Evolutionary conservation across 2,329 filamentous ascomycete genomes (phyloP), one percentile per base, ranked within the genome.

Genomic region (Exophiala dermatitidis): DNA sequence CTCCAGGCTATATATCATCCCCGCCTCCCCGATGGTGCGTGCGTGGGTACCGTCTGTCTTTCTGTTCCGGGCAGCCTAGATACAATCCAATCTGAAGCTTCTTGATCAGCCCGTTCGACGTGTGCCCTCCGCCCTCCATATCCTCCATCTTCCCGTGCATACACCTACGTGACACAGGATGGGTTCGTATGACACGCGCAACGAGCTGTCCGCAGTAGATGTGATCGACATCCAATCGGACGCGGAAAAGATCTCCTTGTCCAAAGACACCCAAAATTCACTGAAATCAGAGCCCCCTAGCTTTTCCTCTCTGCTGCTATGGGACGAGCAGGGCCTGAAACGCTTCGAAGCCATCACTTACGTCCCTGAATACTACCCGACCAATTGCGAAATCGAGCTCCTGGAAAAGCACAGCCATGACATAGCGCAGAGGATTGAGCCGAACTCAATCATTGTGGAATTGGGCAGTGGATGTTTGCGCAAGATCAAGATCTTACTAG

Each of bases 351-450:
- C 88, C 75, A 91, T 94, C 67, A 94, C 89, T 3, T 93, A 91
- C 69, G 72, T 95, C 61, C 85, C 94, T 26, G 89, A 97, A 69
- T 97, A 97, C 68, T 97, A 96, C 70, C 75, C 94, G 67, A 96
- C 91, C 58, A 90, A 91, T 69, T 82, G 88, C 56, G 91, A 97
- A 69, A 96, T 97, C 54, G 81, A 87, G 62, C 78, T 95, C 10
- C 75, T 97, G 60, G 75, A 82, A 66, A 76, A 74, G 48, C 80
- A 84, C 65, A 85, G 88, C 10, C 75, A 77, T 53, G 79, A 80
- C 33, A 91, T 97, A 63, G 89, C 87, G 37, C 76, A 81, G 59
- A 75, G 77, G 45, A 84, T 96, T 56, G 81, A 84, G 4, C 74
- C 84, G 38, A 83, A 83, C 52, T 84, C 89, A 43, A 83, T 95